Conservation (phyloP, 2,329 filamentous ascomycete species). For the Thielaviopsis musarum region DNA sequence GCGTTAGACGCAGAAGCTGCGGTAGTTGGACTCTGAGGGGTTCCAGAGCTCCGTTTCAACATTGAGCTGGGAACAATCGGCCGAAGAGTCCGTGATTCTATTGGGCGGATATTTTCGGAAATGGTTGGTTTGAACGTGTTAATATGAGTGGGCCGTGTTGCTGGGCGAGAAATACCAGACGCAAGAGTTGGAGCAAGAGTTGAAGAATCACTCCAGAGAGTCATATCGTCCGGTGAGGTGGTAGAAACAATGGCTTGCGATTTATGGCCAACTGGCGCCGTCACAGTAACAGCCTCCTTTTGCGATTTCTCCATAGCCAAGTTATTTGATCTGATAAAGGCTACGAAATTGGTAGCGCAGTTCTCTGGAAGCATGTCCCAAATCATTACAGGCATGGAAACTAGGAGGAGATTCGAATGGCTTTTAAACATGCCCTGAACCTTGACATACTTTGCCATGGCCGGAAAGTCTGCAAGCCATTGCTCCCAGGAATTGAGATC, state of each 20-base stretch:
- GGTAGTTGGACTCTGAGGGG: background rate
- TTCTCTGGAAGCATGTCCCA: conserved; percentile 44
- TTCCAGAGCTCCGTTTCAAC: background rate
- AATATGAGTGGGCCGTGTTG: background rate
- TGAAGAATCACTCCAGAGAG: conserved; percentile 4
- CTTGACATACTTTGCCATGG: conserved; percentile 41
- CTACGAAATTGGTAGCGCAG: conserved; percentile 38
- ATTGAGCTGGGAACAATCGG: background rate
- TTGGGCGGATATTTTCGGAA: background rate
- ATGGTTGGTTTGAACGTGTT: background rate
- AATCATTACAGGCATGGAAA: conserved; percentile 41
- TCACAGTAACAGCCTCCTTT: background rate
- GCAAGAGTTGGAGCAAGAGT: background rate
- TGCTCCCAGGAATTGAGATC: conserved; percentile 43
- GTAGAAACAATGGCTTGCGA: background rate
- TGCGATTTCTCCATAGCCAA: conserved; percentile 22
- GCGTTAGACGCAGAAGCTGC: background rate
- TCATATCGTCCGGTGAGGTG: background rate
- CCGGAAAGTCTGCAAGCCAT: conserved; percentile 38
- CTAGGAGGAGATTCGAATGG: conserved; percentile 38
- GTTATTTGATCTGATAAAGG: conserved; percentile 42
- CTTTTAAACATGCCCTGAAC: conserved; percentile 45
- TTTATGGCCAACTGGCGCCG: background rate
- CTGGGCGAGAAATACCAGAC: background rate
- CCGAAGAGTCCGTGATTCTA: background rate